Conservation (phyloP, 2,329 filamentous ascomycete genomes). For the Cladorrhinum sp. region DNA sequence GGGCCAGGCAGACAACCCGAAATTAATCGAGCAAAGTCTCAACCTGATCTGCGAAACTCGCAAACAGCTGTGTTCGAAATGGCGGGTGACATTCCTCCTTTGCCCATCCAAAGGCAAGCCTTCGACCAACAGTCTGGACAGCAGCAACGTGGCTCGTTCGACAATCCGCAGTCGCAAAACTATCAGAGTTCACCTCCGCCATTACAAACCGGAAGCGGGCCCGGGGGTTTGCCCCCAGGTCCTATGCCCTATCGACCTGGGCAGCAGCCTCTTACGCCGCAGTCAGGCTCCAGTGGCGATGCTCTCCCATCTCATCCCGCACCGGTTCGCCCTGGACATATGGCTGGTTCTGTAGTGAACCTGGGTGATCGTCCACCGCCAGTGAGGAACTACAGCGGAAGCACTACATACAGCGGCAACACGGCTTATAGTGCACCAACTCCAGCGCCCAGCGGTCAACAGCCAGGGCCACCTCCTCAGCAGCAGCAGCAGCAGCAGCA, state of each 20-base stretch:
- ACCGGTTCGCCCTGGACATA: conserved; percentile 61
- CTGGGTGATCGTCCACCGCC: conserved; percentile 57
- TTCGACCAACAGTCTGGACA: conserved; percentile 25
- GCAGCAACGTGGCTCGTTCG: conserved; percentile 23
- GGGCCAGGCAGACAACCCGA: conserved; percentile 51
- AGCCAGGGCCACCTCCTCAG: conserved; percentile 30
- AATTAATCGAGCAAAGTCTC: conserved; percentile 61
- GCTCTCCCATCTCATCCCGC: conserved; percentile 58
- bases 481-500: too few relatives aligned
- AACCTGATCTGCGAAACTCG: conserved; percentile 62
- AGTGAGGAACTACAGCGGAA: conserved; percentile 51
- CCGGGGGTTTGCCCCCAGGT: conserved; percentile 24
- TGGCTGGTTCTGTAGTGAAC: conserved; percentile 56
- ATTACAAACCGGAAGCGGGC: conserved; percentile 17
- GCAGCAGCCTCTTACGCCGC: conserved; percentile 27
- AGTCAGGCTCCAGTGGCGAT: conserved; percentile 40
- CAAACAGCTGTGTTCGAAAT: conserved; percentile 73
- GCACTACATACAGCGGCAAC: conserved; percentile 41
- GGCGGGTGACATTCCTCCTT: conserved; percentile 59
- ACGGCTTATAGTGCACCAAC: conserved; percentile 35
- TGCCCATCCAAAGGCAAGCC: conserved; percentile 42
- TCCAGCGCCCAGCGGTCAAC: conserved; percentile 25
- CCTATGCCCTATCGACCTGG: conserved; percentile 24
- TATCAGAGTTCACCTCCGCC: conserved; percentile 15
- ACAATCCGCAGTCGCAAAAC: conserved; percentile 17